Evolutionary conservation across 2,329 filamentous ascomycete genomes (phyloP), one percentile per base, ranked within the genome.

Genomic region (Colletotrichum tropicicola): DNA sequence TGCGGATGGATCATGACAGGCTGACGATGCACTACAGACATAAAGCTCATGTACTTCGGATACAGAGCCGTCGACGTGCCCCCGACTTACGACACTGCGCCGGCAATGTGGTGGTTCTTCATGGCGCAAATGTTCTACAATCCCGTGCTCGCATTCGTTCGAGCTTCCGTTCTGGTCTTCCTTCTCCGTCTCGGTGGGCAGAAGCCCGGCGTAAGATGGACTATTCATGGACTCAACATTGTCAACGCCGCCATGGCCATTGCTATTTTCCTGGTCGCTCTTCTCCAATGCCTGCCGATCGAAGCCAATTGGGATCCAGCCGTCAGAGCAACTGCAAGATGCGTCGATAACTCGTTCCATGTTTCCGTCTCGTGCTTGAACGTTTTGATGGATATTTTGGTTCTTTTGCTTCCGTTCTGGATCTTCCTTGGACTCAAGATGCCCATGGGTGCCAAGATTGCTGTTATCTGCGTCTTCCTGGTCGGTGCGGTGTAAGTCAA

Each of bases 151-250:
- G 79, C 79, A 4, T 73, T 83, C 9, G 77, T 82, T 59, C 83
- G 83, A 69, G 75, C 77, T 2, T 83, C 81, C 0, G 73, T 82
- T 17, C 74, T 83, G 4, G 66, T 83, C n/a, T 82, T 83, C 62
- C 73, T 83, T n/a, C 73, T 80, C 17, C 79, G 79, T 1, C 74
- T 83, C 1, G 75, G 77, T 51, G 70, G 77, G 35, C 71, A 78
- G 57, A 80, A 79, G 60, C 69, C 53, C 27, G 74, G 66, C 21
- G 71, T 80, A 2, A 71, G 73, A 28, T 68, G 71, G 8, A 70
- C 73, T 19, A 76, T 78, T 48, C 52, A 73, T 25, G 72, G 66
- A 32, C 30, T 76, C 58, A 69, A 77, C 71, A 61, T 68, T 21
- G 58, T 74, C 68, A 79, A 79, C 59, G 68, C 70, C 4, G 67